A percentile compares a stretch with the other conserved stretches of the same genome.
Conservation (phyloP, 805 yeast genomes). For the Zygoascus tannicola region DNA sequence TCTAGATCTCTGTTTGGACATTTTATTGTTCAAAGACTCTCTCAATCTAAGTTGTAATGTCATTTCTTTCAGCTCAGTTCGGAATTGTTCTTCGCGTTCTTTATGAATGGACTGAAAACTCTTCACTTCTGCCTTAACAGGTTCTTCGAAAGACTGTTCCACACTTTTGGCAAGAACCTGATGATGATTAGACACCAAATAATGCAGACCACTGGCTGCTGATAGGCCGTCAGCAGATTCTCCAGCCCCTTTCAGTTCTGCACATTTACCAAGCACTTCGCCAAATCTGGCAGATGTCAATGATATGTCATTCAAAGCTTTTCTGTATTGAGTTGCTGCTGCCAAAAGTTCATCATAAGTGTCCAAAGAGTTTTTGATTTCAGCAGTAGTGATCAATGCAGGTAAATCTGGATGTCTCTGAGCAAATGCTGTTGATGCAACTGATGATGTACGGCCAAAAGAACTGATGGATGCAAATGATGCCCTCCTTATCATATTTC, state of each 20-base stretch:
- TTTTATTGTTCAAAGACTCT: conserved; percentile 51
- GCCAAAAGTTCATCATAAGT: conserved; percentile 40
- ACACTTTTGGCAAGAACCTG: conserved; percentile 55
- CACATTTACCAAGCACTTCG: conserved; percentile 53
- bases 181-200: conserved; percentile 67
- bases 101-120: conserved; percentile 37
- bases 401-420: conserved; percentile 40
- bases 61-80: conserved; percentile 42
- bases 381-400: conserved; percentile 51
- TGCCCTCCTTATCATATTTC: conserved; percentile 2
- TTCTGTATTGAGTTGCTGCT: conserved; percentile 39
- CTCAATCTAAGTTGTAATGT: conserved; percentile 45
- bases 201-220: conserved; percentile 70
- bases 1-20: conserved; percentile 52
- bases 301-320: conserved; percentile 40
- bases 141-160: conserved; percentile 46
- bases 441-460: conserved; percentile 7
- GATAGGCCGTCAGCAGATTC: conserved; percentile 52
- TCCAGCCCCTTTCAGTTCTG: conserved; percentile 55
- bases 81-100: conserved; percentile 45
- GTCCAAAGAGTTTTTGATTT: conserved; percentile 42
- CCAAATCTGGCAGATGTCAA: conserved; percentile 66
- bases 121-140: conserved; percentile 38
- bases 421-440: conserved; percentile 19
- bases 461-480: conserved; percentile 3